Percentiles rank a stretch among this genome's conserved stretches.
Conservation (phyloP, 257 asterid species). For the Agastache rugosa region DNA sequence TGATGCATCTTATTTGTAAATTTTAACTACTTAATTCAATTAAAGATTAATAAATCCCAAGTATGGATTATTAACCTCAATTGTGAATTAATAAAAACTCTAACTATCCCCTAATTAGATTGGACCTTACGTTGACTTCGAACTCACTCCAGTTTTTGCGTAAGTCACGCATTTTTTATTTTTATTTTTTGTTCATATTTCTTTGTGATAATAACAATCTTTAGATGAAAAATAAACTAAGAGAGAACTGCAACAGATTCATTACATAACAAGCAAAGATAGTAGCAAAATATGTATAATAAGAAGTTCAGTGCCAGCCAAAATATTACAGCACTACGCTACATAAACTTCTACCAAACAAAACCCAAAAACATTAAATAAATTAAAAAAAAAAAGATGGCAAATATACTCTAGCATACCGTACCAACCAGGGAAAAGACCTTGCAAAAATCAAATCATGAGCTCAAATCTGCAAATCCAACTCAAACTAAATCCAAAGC, state of each 20-base stretch:
- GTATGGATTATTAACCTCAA: too few species aligned
- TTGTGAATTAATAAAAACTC: too few species aligned
- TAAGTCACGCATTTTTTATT: too few species aligned
- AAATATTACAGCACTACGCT: constrained; percentile 27
- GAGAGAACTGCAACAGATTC: not conserved
- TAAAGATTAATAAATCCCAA: too few species aligned
- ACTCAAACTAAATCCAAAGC: constrained; percentile 20
- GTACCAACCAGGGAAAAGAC: constrained; percentile 3
- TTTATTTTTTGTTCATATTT: too few species aligned
- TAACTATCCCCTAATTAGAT: too few species aligned
- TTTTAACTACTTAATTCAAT: too few species aligned
- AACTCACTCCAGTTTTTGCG: too few species aligned
- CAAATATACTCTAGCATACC: constrained; percentile 18
- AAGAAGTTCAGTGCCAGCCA: constrained; percentile 24
- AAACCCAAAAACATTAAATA: not conserved
- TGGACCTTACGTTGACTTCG: too few species aligned
- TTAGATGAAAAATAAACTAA: not conserved
- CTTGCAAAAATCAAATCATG: constrained; percentile 30
- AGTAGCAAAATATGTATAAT: not conserved
- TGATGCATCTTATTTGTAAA: too few species aligned
- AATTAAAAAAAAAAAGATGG: not conserved
- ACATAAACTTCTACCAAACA: constrained; percentile 18
- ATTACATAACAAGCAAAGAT: constrained; percentile 29
- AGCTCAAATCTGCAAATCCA: constrained; percentile 36
- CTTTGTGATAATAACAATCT: too few species aligned